Evolutionary conservation across 2,329 filamentous ascomycete species (phyloP).

Genomic region (Coniochaeta hoffmannii): DNA sequence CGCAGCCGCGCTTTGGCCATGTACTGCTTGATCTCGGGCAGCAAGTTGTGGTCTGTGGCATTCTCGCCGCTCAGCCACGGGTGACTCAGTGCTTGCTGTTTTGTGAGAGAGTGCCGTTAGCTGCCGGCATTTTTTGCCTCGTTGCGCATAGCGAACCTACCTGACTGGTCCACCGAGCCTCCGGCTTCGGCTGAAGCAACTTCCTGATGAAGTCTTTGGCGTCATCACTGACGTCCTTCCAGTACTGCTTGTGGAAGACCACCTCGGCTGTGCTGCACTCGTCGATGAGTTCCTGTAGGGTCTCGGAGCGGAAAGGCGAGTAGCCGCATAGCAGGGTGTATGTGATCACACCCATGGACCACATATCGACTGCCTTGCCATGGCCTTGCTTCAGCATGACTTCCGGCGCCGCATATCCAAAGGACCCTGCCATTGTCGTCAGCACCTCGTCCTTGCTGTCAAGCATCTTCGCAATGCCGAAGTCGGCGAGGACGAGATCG

Average conservation of each 20-base stretch:
- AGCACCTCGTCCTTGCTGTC: slow-evolving; percentile 85
- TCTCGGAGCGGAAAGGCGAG: slow-evolving; percentile 95
- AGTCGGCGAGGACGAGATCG: slow-evolving; percentile 88
- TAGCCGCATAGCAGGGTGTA: slow-evolving; percentile 98
- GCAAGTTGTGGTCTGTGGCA: slow-evolving; percentile 90
- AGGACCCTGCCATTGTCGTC: slow-evolving; percentile 97
- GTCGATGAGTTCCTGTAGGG: slow-evolving; percentile 83
- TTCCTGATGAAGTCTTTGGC: slow-evolving; percentile 89
- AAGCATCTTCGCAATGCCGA: slow-evolving; percentile 97
- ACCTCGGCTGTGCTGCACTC: slow-evolving; percentile 81
- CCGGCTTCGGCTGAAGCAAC: slow-evolving; percentile 72
- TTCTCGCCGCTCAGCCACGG: slow-evolving; percentile 86
- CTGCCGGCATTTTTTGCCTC: background rate
- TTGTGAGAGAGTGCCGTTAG: background rate
- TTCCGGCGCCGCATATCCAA: slow-evolving; percentile 94
- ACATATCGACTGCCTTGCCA: slow-evolving; percentile 98
- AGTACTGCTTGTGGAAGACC: slow-evolving; percentile 95
- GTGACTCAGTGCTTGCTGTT: slow-evolving; percentile 69
- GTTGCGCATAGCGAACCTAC: slow-evolving; percentile 37
- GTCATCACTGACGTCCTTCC: slow-evolving; percentile 93
- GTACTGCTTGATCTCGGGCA: slow-evolving; percentile 94
- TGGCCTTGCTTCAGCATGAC: slow-evolving; percentile 98
- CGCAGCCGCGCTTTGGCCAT: slow-evolving; percentile 85
- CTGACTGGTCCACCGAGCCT: slow-evolving; percentile 69
- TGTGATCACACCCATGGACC: slow-evolving; percentile 97